Conservation (phyloP, 2,329 filamentous ascomycete genomes). For the Microdochium trichocladiopsis region DNA sequence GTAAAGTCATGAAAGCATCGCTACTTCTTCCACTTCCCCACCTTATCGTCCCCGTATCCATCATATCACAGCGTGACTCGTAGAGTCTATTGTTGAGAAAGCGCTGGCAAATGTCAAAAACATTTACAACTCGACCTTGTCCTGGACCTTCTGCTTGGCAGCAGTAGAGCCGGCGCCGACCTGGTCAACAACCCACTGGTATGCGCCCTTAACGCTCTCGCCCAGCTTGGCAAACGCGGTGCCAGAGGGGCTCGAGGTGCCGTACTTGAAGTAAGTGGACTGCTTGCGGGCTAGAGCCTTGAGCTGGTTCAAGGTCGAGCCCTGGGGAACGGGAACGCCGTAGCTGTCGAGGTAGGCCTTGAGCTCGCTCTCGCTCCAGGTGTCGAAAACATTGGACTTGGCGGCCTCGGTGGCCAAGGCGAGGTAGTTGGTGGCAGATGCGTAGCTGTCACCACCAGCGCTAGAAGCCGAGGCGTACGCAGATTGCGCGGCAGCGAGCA, state of each 20-base stretch:
- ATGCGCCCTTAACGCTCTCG: conserved; percentile 37
- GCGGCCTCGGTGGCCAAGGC: conserved; percentile 56
- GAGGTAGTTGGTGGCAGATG: conserved; percentile 66
- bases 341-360: conserved; percentile 78
- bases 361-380: conserved; percentile 66
- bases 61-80: too few relatives aligned
- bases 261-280: conserved; percentile 70
- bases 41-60: background rate
- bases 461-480: conserved; percentile 53
- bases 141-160: conserved; percentile 39
- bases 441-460: conserved; percentile 49
- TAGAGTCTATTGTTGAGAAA: too few relatives aligned
- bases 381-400: conserved; percentile 62
- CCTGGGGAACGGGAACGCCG: conserved; percentile 61
- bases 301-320: conserved; percentile 61
- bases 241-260: conserved; percentile 57
- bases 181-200: conserved; percentile 45
- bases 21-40: background rate
- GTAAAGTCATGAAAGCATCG: background rate
- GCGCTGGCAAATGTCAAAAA: background rate
- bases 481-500: conserved; percentile 57
- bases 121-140: conserved; percentile 43
- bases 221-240: conserved; percentile 60
- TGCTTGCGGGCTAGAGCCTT: conserved; percentile 66
- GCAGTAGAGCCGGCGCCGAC: conserved; percentile 38